These are phyloP conservation scores for Sequoia sempervirens DNA, from an alignment of 75 land plant species.

Conservation along the genomic window DNA sequence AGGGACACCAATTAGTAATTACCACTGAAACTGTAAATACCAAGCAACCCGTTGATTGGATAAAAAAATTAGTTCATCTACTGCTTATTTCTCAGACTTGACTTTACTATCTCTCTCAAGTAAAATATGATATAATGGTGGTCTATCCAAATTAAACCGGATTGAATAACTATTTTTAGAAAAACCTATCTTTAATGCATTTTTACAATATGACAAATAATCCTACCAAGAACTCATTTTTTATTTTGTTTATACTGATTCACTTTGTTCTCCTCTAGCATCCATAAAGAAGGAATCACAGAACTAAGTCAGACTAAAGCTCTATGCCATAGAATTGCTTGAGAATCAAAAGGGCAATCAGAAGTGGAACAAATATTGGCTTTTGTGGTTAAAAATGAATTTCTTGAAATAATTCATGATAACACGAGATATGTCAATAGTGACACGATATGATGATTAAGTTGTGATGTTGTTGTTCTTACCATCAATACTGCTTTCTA, in stretches of 20 bases:
- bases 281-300: slow-evolving; percentile 35
- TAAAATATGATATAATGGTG: no score
- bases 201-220: not conserved
- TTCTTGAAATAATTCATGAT: not conserved
- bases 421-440: not conserved
- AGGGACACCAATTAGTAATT: no score
- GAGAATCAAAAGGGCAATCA: not conserved
- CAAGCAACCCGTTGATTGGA: no score
- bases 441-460: no score
- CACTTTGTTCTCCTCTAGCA: slow-evolving; percentile 85
- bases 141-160: not conserved
- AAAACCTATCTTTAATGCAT: not conserved
- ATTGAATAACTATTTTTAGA: not conserved
- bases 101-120: no score
- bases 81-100: no score
- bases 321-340: not conserved
- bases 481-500: not conserved
- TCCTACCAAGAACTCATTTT: not conserved
- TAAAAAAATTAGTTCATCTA: no score
- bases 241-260: slow-evolving; percentile 70
- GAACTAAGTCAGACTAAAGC: not conserved
- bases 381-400: not conserved
- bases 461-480: no score
- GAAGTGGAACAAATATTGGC: not conserved
- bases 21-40: no score